Conservation (phyloP, 139 green algal species). For the Edaphochlamys debaryana region DNA sequence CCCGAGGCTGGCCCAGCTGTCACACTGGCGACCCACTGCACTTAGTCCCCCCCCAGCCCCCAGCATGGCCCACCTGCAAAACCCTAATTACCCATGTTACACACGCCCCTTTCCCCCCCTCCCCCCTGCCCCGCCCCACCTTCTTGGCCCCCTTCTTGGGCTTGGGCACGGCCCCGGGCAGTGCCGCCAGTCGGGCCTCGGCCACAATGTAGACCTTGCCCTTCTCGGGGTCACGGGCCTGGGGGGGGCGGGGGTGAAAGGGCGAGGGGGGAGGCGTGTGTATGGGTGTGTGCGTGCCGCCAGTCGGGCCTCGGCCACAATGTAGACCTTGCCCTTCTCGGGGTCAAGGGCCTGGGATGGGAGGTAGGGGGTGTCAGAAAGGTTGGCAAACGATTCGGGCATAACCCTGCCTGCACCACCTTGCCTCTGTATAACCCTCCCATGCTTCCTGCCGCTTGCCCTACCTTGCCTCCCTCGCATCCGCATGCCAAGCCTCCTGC, state of each 20-base stretch:
- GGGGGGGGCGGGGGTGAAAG: neutral
- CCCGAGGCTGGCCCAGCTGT: too few relatives aligned
- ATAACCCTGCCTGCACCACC: too few relatives aligned
- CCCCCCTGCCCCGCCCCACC: conserved; percentile 50
- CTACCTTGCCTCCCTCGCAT: too few relatives aligned
- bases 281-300: conserved; percentile 21
- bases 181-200: conserved; percentile 77
- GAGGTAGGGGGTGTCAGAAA: too few relatives aligned
- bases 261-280: neutral
- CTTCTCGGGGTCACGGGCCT: conserved; percentile 75
- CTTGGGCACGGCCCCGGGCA: conserved; percentile 92
- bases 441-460: too few relatives aligned
- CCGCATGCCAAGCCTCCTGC: too few relatives aligned
- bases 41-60: too few relatives aligned
- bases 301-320: conserved; percentile 90
- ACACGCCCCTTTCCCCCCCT: neutral
- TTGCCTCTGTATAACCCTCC: neutral
- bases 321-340: conserved; percentile 82
- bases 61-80: too few relatives aligned
- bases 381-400: too few relatives aligned
- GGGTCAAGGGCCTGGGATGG: conserved; percentile 71
- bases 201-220: conserved; percentile 92
- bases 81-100: too few relatives aligned
- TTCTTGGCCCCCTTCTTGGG: conserved; percentile 75
- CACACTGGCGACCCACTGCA: too few relatives aligned